Evolutionary conservation across 116 monocot genomes (phyloP), one percentile per base, ranked within the genome.

Genomic region (Papilionanthe hybrid): DNA sequence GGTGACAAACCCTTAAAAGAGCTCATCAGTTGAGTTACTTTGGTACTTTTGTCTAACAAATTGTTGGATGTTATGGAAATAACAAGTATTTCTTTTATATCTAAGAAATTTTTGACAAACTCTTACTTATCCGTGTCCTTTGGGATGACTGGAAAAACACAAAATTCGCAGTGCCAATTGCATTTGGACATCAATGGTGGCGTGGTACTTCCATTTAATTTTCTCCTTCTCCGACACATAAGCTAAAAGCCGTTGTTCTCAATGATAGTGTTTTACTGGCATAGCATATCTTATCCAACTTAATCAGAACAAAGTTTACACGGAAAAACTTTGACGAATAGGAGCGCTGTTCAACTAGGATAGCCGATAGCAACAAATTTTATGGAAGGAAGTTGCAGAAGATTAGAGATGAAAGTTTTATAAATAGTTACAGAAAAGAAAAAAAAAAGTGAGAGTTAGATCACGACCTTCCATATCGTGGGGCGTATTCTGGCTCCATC

Each of bases 401-500:
- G 22, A 43, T n/a, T 73, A 44, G 42, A 43, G 41, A 73, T 69
- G 32, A 32, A 69, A 69, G 4, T 37, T 37, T 6, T n/a, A 73
- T 44, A 73, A 73, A 19, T 44, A 29, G 3, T 18, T 18, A 73
- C 9, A 44, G 10, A 73, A n/a, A 15, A 19, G 42, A 17, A 44
- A 18, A 27, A 47, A 75, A 73, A 13, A n/a, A 75, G 5, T 50
- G 13, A 50, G 50, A 27, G 27, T 66, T 30, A 13, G 58, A 66
- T 45, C 27, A 47, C 18, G 53, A 85, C 88, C 88, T 88, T 88
- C 88, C 88, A 88, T 22, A 85, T 75, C 41, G 81, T 58, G 8
- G 85, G 72, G 18, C 85, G 88, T 37, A 88, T 78, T 55, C 76
- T 81, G n/a, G 55, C 78, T 5, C 81, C 83, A 48, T 88, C 78